Base-by-base conservation (phyloP, 225 moss, liverwort and hornwort species). In the Antitrichia curtipendula region DNA sequence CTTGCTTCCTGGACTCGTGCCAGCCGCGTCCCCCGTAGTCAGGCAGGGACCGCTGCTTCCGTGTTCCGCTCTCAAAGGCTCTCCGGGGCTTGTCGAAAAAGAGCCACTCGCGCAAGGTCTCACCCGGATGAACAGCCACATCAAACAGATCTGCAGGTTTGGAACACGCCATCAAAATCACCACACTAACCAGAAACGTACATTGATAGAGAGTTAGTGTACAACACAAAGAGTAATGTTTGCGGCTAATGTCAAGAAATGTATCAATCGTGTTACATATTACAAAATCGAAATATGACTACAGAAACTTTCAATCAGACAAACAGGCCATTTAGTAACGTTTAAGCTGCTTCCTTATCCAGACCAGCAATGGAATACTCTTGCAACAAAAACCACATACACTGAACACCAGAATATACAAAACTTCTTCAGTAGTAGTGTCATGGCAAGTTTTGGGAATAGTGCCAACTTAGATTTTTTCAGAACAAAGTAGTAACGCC, bases 1-100 rank as follows among this genome's bases (percentile, higher is more conserved):
- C 90, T 85, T 92, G 94, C 82, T 94, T 94, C 84, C 94, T 88
- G 34, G 94, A 94, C 82, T 94, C 94, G 76, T 92, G 94, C 94
- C 94, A 94, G 40, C 94, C 92, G 47, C 94, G 92, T 17, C 94
- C 92, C 16, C 91, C 94, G 45, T 92, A 94, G 60, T 94, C 92
- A 9, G 94, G 94, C 10, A 92, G 82, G 8, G 94, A 92, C 49
- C 92, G 87, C 86, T 94, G 94, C 90, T 94, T 94, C 84, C 94
- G 91, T n/a, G 94, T 94, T 36, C 94, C 92, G 64, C 92, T 94
- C 91, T 94, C 92, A 32, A 92, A 94, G 16, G 94, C 94, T 40
- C 92, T 91, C 60, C 94, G 92, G 18, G 92, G 92, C 71, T 94
- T 92, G 88, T 94, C 94, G 65, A 94, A 94, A 60, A 92, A 94